Base-by-base conservation (phyloP, 2,329 filamentous ascomycete species). In the Keithomyces neogunnii region DNA sequence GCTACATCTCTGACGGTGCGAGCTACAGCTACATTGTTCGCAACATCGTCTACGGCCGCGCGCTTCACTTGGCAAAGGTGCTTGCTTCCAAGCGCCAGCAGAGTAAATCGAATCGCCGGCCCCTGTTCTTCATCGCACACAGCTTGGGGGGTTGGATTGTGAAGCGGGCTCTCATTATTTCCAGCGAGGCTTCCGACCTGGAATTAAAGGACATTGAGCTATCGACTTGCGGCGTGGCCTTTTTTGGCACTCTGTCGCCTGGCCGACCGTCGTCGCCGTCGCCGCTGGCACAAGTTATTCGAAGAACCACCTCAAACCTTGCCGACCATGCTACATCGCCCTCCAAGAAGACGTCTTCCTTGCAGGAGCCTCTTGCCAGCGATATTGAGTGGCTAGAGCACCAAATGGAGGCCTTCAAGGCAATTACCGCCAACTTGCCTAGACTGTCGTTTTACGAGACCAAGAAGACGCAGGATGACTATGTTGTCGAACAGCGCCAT, bases 101-200 rank as follows among this genome's bases (percentile, higher is more conserved):
- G 10, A 59, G 60, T 35, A 56, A 51, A 39, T 56, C 59, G 10
- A 50, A 33, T 33, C 48, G 48, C 3, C 56, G 60, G n/a, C 60
- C 60, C 1, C 55, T 62, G 8, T 61, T 61, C 53, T 62, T 63
- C 53, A 57, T 63, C 13, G 60, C 60, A 9, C 62, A 63, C 38
- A 59, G 59, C 40, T 52, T 63, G 19, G 61, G 61, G 13, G 60
- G 60, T 3, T 61, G 61, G 60, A 59, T 63, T 36, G 61, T 63
- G 52, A 62, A 63, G 55, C 57, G 59, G n/a, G 57, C 56, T 6
- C 57, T 63, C 29, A 58, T 63, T 49, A 59, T 60, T 32, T 60
- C 60, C n/a, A 59, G 56, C 47, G 60, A 63, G 52, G 57, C 60
- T n/a, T 52, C 53, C 26, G 55, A 55, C 43, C 43, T 55, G 10